Conservation (phyloP, 108 stramenopile species). For the Nitzschia sp. region DNA sequence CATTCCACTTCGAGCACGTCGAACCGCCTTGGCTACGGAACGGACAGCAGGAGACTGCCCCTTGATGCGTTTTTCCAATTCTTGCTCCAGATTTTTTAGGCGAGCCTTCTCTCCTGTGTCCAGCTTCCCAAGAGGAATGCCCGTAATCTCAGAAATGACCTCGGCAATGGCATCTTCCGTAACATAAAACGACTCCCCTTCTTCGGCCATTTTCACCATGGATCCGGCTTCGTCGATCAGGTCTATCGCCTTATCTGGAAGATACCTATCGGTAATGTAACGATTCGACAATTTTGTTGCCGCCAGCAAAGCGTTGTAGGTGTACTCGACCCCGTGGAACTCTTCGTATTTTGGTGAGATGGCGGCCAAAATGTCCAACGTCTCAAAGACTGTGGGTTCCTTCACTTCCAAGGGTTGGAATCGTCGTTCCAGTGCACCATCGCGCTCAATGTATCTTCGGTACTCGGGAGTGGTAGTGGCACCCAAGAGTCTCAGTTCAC, state of each 20-base stretch:
- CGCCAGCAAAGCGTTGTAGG: slow-evolving; percentile 59
- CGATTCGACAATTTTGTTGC: slow-evolving; percentile 72
- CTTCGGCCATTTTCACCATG: slow-evolving; percentile 76
- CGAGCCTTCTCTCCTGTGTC: slow-evolving; percentile 81
- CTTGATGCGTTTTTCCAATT: slow-evolving; percentile 74
- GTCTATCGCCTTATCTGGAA: slow-evolving; percentile 81
- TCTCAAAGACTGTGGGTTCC: slow-evolving; percentile 85
- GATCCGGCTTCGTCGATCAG: slow-evolving; percentile 96
- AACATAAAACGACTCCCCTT: slow-evolving; percentile 62
- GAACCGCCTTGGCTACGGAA: slow-evolving; percentile 78
- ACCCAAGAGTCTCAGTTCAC: slow-evolving; percentile 77
- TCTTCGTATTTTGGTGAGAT: slow-evolving; percentile 80
- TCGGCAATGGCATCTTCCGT: slow-evolving; percentile 63
- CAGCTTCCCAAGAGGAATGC: slow-evolving; percentile 72
- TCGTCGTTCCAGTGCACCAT: slow-evolving; percentile 86
- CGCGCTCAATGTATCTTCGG: slow-evolving; percentile 86
- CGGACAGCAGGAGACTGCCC: slow-evolving; percentile 88
- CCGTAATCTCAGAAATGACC: slow-evolving; percentile 66
- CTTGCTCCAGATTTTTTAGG: slow-evolving; percentile 74
- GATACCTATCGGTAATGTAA: slow-evolving; percentile 72
- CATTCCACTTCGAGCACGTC: slow-evolving; percentile 83
- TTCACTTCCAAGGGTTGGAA: slow-evolving; percentile 84
- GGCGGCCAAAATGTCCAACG: slow-evolving; percentile 78
- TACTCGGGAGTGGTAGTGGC: slow-evolving; percentile 91
- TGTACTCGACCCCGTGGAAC: slow-evolving; percentile 75